Base-by-base conservation (phyloP, 2,329 filamentous ascomycete genomes). In the Colletotrichum falcatum region DNA sequence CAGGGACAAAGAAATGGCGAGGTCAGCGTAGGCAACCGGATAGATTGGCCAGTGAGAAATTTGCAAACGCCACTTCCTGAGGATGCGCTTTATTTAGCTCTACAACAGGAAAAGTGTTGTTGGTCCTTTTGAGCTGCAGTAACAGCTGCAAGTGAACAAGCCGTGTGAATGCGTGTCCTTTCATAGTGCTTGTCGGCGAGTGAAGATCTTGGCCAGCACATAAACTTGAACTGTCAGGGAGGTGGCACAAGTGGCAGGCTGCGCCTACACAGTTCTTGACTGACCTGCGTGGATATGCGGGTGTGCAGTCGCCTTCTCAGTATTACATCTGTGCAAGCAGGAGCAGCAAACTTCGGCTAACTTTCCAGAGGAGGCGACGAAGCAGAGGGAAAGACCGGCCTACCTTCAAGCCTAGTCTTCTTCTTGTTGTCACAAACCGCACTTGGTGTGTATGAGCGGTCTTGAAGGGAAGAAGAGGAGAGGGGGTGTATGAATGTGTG, bases 351-450 rank as follows among this genome's bases (percentile, higher is more conserved):
- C 23, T 61, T 66, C 61, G 61, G 61, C 46, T 54, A 37, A 28
- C 53, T 66, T 55, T 55, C 61, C 61, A 61, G 66, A 61, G 46
- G 44, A 23, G 33, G 3, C 20, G 26, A 49, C 5, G 33, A 33
- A 33, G 1, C 35, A 54, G 26, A 64, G 48, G 42, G 26, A 28
- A 28, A n/a, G 26, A 11, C 23, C 8, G 23, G n/a, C 18, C 28
- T 49, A 16, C 39, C 5, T 35, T 8, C 20, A 16, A 20, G 26
- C 30, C 60, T 23, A 23, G n/a, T 42, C 33, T 53, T 28, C 14
- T 16, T 30, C n/a, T n/a, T 23, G 28, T 16, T 42, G 14, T 5
- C 44, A 49, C 8, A 44, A 14, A 35, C 58, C 30, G 30, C 33
- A 49, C 23, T 33, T 33, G 46, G 23, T 46, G 30, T 28, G 30